These are phyloP conservation scores for Daldinia eschscholtzii DNA, from an alignment of 2,329 filamentous ascomycete species.

Conservation along the genomic window DNA sequence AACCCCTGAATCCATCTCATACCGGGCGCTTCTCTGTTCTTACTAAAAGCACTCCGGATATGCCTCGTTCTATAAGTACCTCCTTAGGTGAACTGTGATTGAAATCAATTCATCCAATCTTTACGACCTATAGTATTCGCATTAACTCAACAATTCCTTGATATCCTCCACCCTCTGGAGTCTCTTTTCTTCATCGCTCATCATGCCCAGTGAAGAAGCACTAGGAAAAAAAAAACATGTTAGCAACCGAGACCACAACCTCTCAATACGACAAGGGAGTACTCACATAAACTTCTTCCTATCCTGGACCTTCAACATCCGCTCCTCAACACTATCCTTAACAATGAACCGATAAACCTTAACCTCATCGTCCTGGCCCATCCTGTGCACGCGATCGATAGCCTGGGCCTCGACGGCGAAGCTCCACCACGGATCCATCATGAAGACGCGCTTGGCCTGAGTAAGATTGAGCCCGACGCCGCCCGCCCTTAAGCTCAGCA, in stretches of 20 bases:
- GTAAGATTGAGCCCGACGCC: constrained; percentile 96
- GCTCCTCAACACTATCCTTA: constrained; percentile 90
- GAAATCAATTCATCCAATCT: not conserved
- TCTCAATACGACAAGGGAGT: not conserved
- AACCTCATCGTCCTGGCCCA: constrained; percentile 92
- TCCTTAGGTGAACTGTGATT: too few species aligned
- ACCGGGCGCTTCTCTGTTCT: not conserved
- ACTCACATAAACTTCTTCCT: constrained; percentile 94
- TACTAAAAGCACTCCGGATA: not conserved
- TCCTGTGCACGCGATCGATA: constrained; percentile 96
- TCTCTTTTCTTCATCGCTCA: constrained; percentile 93
- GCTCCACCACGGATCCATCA: constrained; percentile 99
- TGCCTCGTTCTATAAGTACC: not conserved
- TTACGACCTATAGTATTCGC: not conserved
- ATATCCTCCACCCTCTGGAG: constrained; percentile 93
- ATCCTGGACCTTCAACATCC: constrained; percentile 94
- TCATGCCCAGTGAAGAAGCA: constrained; percentile 94
- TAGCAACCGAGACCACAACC: constrained; percentile 27
- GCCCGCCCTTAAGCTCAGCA: constrained; percentile 88
- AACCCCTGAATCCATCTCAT: not conserved
- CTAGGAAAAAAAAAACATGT: constrained; percentile 60
- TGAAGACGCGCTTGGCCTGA: constrained; percentile 88
- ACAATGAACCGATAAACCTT: constrained; percentile 90
- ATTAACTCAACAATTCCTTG: constrained; percentile 81
- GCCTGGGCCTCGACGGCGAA: constrained; percentile 97